Percentiles rank a stretch among this genome's conserved stretches.
Evolutionary conservation across 2,329 filamentous ascomycete genomes (phyloP).

Genomic region (Epichloe sibirici): DNA sequence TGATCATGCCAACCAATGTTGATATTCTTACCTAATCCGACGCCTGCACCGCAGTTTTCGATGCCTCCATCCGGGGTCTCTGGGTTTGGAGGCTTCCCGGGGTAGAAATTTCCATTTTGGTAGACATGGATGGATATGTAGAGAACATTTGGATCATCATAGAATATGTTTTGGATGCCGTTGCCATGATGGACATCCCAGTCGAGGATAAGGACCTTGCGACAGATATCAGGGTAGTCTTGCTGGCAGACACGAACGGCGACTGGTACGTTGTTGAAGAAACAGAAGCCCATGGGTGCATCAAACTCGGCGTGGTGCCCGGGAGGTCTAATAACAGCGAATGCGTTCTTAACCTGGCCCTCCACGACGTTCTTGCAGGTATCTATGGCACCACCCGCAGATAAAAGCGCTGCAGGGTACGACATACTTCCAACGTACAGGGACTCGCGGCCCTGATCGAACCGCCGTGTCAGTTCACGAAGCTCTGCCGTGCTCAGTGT

Average conservation of each 20-base stretch:
- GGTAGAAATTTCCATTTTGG: conserved; percentile 74
- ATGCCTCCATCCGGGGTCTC: conserved; percentile 48
- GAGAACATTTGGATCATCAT: conserved; percentile 83
- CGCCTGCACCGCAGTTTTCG: conserved; percentile 43
- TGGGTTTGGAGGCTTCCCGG: conserved; percentile 47
- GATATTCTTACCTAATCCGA: conserved; percentile 48
- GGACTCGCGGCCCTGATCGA: conserved; percentile 58
- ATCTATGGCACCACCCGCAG: conserved; percentile 88
- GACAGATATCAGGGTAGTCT: conserved; percentile 66
- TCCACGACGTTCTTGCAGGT: conserved; percentile 83
- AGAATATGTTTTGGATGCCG: conserved; percentile 92
- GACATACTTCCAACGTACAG: conserved; percentile 77
- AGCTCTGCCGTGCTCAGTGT: conserved; percentile 50
- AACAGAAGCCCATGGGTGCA: conserved; percentile 82
- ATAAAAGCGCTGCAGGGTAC: conserved; percentile 67
- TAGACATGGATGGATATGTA: conserved; percentile 95
- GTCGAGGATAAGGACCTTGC: conserved; percentile 85
- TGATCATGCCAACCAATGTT: conserved; percentile 57
- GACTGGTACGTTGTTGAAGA: conserved; percentile 96
- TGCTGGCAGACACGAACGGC: conserved; percentile 79
- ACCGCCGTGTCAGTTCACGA: conserved; percentile 47
- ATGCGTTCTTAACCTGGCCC: conserved; percentile 80
- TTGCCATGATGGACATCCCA: conserved; percentile 83
- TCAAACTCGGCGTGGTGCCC: conserved; percentile 89
- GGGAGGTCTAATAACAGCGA: conserved; percentile 88